phyloP scores from a whole-genome alignment of 768 basidiomycete species.

The Boletus sp. region DNA sequence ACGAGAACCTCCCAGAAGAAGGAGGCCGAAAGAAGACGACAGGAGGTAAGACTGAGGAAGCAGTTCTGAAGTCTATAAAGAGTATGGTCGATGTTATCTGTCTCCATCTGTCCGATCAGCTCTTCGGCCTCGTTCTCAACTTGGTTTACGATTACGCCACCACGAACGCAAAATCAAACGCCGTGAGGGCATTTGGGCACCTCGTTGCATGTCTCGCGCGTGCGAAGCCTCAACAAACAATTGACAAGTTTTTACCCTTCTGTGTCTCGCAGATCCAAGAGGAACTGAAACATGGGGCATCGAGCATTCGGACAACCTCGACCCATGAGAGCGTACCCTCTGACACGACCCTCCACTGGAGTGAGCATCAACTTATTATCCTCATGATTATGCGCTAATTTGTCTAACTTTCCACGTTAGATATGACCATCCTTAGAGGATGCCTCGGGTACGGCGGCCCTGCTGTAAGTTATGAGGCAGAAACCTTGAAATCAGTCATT shows the following conservation, averaged over 20 bases:
- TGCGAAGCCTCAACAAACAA: conserved; percentile 69
- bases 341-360: conserved; percentile 92
- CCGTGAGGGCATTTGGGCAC: conserved; percentile 88
- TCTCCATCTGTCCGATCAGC: conserved; percentile 56
- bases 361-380: conserved; percentile 41
- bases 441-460: conserved; percentile 74
- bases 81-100: conserved; percentile 80
- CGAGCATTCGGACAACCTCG: conserved; percentile 79
- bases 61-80: conserved; percentile 74
- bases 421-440: conserved; percentile 79
- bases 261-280: conserved; percentile 76
- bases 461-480: conserved; percentile 41
- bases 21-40: conserved; percentile 84
- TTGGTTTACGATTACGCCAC: conserved; percentile 85
- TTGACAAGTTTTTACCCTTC: conserved; percentile 77
- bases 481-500: not conserved
- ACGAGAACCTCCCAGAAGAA: conserved; percentile 93
- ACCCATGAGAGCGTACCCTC: conserved; percentile 71
- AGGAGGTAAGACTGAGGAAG: conserved; percentile 78
- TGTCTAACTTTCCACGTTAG: conserved; percentile 35
- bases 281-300: conserved; percentile 89
- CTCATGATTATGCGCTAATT: not conserved
- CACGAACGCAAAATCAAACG: conserved; percentile 87
- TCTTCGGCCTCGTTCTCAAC: conserved; percentile 85
- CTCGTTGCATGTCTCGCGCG: conserved; percentile 83